These are phyloP conservation scores for Bombardia bombarda DNA, from an alignment of 495 filamentous ascomycete genomes.

Conservation along the genomic window DNA sequence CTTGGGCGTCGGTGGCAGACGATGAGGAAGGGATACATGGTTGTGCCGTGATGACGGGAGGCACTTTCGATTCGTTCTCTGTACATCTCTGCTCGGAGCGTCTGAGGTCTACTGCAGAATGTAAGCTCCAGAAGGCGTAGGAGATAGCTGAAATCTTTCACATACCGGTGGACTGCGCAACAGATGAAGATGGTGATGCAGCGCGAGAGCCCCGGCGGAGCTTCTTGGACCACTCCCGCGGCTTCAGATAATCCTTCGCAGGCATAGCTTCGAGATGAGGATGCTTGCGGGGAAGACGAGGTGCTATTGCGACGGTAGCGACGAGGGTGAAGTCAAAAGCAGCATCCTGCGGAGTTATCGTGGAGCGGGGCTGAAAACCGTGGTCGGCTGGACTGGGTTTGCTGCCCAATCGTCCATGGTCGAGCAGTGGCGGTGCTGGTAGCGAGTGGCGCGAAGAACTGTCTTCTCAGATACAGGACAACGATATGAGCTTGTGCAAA, in stretches of 20 bases:
- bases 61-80: conserved; percentile 2
- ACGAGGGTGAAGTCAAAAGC: not conserved
- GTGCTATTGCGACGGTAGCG: not conserved
- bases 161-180: conserved; percentile 3
- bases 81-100: conserved; percentile 5
- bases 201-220: not conserved
- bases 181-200: not conserved
- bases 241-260: not conserved
- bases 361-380: not conserved
- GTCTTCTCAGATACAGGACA: too few relatives aligned
- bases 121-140: conserved; percentile 2
- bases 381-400: not conserved
- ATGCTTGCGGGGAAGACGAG: not conserved
- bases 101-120: conserved; percentile 3
- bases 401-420: not conserved
- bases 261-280: not conserved
- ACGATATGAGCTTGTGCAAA: too few relatives aligned
- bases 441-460: too few relatives aligned
- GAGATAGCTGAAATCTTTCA: conserved; percentile 1
- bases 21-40: conserved; percentile 1
- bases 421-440: not conserved
- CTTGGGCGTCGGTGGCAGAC: not conserved
- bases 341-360: not conserved
- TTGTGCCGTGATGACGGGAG: conserved; percentile 1
- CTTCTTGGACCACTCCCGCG: not conserved